Evolutionary conservation across 2,329 filamentous ascomycete genomes (phyloP), one percentile per base, ranked within the genome.

Genomic region (Berkeleyomyces rouxiae): DNA sequence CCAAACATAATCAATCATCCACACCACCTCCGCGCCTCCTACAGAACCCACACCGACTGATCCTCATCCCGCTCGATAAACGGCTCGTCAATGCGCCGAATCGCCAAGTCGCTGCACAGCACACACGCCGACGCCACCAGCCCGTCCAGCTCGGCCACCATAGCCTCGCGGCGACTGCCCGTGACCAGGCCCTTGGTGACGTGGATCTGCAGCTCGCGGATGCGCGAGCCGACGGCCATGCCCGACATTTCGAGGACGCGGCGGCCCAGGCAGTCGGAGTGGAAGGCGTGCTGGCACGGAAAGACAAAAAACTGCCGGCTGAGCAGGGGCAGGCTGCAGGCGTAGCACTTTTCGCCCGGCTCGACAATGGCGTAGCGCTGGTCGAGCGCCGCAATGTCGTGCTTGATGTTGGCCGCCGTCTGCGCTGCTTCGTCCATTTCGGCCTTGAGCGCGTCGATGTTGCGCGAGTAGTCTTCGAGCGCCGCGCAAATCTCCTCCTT

Each of bases 271-370:
- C 93, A 99, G 71, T 99, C 93, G 49, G 88, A 92, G 73, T 99
- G 93, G 70, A 99, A 99, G 3, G 91, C 88, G 74, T 99, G 93
- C 76, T 99, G 93, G 73, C 93, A 99, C 0, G 93, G 93, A 68
- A 99, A 99, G 16, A 99, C 93, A 68, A 97, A 99, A 74, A 99
- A 99, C 69, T 96, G 91, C 61, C 91, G 77, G 70, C 88, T 91
- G 13, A 99, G 79, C 61, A 99, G 75, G 7, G 93, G 93, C 63
- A 97, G 74, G 0, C 85, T 83, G 70, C 93, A 99, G 1, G 87
- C 83, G 75, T 92, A 95, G 73, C 93, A 99, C 71, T 89, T 86
- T 77, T 99, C 93, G 0, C 93, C 93, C 0, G 93, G 92, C 71
- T 96, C 91, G 5, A 99, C 93, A 66, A 99, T 95, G 0, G 92